phyloP scores from a whole-genome alignment of 1,139 yeast genomes.

The Oligophagozyma castellii region DNA sequence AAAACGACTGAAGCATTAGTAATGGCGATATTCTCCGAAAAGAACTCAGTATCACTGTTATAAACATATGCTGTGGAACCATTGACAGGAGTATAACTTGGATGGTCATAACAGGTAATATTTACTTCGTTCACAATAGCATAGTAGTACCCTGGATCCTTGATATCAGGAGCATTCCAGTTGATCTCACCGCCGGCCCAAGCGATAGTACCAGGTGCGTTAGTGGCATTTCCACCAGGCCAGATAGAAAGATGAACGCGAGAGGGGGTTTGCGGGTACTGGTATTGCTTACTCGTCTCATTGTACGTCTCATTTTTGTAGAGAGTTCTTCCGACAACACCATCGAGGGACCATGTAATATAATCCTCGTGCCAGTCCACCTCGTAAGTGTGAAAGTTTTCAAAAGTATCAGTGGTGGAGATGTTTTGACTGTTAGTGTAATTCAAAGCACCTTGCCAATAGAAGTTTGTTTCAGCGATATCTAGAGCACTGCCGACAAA shows the following conservation, averaged over 20 bases:
- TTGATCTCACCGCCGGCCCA: conserved; percentile 91
- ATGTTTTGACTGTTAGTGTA: conserved; percentile 45
- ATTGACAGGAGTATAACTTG: conserved; percentile 32
- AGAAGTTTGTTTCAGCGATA: conserved; percentile 62
- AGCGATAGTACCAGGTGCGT: conserved; percentile 62
- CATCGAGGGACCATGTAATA: conserved; percentile 66
- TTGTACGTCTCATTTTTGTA: conserved; percentile 55
- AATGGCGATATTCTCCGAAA: conserved; percentile 35
- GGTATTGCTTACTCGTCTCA: conserved; percentile 41
- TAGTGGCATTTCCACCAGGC: conserved; percentile 73
- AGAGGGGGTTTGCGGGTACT: conserved; percentile 82
- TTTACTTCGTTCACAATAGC: conserved; percentile 46
- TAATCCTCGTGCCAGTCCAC: conserved; percentile 74
- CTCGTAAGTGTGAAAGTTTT: conserved; percentile 60
- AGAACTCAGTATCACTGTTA: conserved; percentile 34
- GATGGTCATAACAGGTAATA: conserved; percentile 59
- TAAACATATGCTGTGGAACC: conserved; percentile 48
- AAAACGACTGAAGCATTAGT: conserved; percentile 49
- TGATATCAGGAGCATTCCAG: conserved; percentile 68
- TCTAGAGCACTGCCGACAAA: conserved; percentile 62
- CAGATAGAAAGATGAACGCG: conserved; percentile 75
- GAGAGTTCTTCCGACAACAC: conserved; percentile 53
- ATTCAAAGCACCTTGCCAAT: conserved; percentile 59
- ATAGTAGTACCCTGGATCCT: conserved; percentile 65
- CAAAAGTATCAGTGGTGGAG: conserved; percentile 40